phyloP scores from a whole-genome alignment of 1,284 basidiomycete species.

The Melampsora americana region DNA sequence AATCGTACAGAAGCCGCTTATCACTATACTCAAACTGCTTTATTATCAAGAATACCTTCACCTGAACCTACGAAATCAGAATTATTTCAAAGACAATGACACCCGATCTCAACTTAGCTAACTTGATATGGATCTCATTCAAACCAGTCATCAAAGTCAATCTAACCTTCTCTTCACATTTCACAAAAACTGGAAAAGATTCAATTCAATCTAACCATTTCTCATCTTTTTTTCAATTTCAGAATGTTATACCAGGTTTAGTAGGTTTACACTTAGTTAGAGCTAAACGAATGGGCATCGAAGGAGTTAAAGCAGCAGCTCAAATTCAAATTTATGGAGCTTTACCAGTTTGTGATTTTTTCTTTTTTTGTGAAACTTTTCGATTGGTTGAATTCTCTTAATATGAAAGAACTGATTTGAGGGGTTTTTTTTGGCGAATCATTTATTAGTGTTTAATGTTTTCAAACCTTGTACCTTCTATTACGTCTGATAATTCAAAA shows the following conservation, averaged over 20 bases:
- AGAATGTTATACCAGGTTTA: slow-evolving; percentile 14
- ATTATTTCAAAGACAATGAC: neutral
- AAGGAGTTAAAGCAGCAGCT: slow-evolving; percentile 28
- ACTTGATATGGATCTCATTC: slow-evolving; percentile 29
- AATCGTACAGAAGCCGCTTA: too few relatives aligned
- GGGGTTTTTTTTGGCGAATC: neutral
- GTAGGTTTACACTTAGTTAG: slow-evolving; percentile 13
- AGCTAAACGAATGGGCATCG: neutral
- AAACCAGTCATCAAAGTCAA: slow-evolving; percentile 40
- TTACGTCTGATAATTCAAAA: slow-evolving; percentile 27
- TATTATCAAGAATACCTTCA: too few relatives aligned
- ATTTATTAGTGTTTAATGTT: slow-evolving; percentile 13
- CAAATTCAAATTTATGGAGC: slow-evolving; percentile 35
- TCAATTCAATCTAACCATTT: too few relatives aligned
- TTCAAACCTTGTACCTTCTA: slow-evolving; percentile 32
- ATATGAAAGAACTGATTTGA: neutral
- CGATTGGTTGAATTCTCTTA: neutral
- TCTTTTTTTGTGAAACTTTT: neutral
- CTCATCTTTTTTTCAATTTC: neutral
- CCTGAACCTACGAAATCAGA: too few relatives aligned
- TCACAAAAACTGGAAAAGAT: too few relatives aligned
- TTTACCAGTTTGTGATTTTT: slow-evolving; percentile 19
- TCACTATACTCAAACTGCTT: too few relatives aligned
- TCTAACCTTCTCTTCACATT: neutral
- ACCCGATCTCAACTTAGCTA: neutral